Evolutionary conservation across 2,329 filamentous ascomycete species (phyloP), one percentile per base, ranked within the genome.

Genomic region (Cladosporium colombiae): DNA sequence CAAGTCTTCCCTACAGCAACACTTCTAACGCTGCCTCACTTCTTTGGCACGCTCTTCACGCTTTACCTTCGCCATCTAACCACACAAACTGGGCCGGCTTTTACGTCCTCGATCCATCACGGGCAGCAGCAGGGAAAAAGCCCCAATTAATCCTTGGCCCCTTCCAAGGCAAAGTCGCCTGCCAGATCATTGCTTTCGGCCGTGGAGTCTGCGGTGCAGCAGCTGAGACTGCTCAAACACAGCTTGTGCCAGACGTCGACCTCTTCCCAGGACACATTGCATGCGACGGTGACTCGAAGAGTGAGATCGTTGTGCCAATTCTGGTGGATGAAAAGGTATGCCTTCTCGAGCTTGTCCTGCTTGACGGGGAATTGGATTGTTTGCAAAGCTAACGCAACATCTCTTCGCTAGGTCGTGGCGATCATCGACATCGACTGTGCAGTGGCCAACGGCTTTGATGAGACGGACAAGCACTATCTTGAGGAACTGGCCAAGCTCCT

Each of bases 371-470:
- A 5, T 46, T n/a, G 13, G n/a, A 10, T 8, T 21, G n/a, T 46
- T 5, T 21, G 3, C n/a, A 10, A 29, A 25, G 31, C 55, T 57
- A 16, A 57, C 29, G 11, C n/a, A 21, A 58, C 1, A 13, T 29
- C 1, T 11, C 46, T 6, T 59, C 37, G 13, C 16, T 14, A 85
- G 80, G 79, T 90, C 6, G 88, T 91, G 25, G 91, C 88, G 2
- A 91, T 94, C 69, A 91, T 95, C 67, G 91, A 95, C 73, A 82
- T 94, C 27, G 91, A 95, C 76, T 94, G 91, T 74, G 86, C 88
- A 1, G 86, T 84, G 40, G 70, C 84, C 62, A 78, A 84, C 16
- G 90, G 91, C 0, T 93, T 93, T 70, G 87, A 91, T 70, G 82
- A 86, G 66, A 84, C 88, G 53, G 91, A 95, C 75, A 83, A 83